Percentiles rank a stretch among this genome's conserved stretches.
These are phyloP conservation scores for Trypanosomatidae sp. DNA, from an alignment of 208 protist species.

Conservation along the genomic window DNA sequence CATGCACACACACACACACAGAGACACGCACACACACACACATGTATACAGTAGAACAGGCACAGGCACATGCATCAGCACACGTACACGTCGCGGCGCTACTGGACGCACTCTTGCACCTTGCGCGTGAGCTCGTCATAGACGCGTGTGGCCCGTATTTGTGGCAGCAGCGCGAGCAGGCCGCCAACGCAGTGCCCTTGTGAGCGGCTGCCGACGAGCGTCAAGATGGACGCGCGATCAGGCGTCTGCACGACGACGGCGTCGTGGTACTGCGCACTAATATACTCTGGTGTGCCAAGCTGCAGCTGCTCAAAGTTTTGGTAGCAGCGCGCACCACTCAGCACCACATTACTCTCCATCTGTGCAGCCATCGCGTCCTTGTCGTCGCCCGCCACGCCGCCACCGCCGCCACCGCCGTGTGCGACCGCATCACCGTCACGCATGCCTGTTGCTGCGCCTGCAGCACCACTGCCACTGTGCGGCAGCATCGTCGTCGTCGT, in stretches of 20 bases:
- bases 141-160: too few species aligned
- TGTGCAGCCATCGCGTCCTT: background rate
- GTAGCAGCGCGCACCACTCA: conserved; percentile 66
- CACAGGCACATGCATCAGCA: background rate
- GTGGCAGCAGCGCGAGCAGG: conserved; percentile 50
- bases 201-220: conserved; percentile 64
- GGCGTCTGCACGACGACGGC: conserved; percentile 55
- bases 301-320: conserved; percentile 71
- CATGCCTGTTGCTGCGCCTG: too few species aligned
- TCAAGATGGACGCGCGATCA: conserved; percentile 28
- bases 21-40: background rate
- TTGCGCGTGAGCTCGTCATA: too few species aligned
- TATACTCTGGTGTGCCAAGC: conserved; percentile 43
- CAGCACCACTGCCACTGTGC: too few species aligned
- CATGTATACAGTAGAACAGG: background rate
- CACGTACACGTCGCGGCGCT: background rate
- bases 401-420: conserved; percentile 3
- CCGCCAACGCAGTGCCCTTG: conserved; percentile 67
- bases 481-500: background rate
- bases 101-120: too few species aligned
- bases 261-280: conserved; percentile 79
- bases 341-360: conserved; percentile 69
- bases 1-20: background rate
- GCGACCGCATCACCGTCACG: conserved; percentile 5
- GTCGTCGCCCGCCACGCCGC: background rate